Conservation (phyloP, 176 grass and related monocot species). For the Urochloa ruziziensis region DNA sequence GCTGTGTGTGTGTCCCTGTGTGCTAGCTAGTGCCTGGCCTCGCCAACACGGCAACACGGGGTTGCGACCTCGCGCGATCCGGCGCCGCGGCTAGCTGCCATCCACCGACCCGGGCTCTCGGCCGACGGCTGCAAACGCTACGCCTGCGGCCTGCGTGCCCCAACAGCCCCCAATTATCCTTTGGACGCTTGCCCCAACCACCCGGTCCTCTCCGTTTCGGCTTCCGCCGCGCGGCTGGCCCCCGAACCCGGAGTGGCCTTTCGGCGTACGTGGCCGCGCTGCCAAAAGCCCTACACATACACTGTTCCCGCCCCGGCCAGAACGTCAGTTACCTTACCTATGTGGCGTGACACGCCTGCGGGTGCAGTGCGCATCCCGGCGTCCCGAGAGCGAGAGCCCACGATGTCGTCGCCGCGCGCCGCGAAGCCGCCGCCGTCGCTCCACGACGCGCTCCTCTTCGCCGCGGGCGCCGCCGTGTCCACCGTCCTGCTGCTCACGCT, state of each 20-base stretch:
- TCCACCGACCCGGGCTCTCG: neutral
- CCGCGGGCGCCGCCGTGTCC: constrained; percentile 45
- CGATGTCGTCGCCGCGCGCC: constrained; percentile 29
- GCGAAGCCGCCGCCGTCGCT: constrained; percentile 33
- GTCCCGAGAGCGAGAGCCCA: neutral
- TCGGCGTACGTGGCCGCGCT: neutral
- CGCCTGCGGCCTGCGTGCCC: too few relatives aligned
- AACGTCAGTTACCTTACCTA: neutral
- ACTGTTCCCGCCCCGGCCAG: neutral
- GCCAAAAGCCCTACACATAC: neutral
- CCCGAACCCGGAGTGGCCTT: neutral
- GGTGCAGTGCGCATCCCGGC: neutral
- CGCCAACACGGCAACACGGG: neutral
- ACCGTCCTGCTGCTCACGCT: constrained; percentile 47
- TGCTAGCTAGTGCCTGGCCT: neutral
- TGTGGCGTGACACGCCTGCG: neutral
- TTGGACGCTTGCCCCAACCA: too few relatives aligned
- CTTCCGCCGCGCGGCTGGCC: too few relatives aligned
- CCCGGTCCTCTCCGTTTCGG: too few relatives aligned
- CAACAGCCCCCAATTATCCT: too few relatives aligned
- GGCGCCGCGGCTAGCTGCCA: neutral
- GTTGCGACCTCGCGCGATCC: neutral
- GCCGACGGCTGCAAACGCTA: neutral
- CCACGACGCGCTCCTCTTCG: constrained; percentile 57
- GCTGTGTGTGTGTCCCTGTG: neutral